phyloP scores from a whole-genome alignment of 1,284 basidiomycete species.

The Cryptococcus floricola region DNA sequence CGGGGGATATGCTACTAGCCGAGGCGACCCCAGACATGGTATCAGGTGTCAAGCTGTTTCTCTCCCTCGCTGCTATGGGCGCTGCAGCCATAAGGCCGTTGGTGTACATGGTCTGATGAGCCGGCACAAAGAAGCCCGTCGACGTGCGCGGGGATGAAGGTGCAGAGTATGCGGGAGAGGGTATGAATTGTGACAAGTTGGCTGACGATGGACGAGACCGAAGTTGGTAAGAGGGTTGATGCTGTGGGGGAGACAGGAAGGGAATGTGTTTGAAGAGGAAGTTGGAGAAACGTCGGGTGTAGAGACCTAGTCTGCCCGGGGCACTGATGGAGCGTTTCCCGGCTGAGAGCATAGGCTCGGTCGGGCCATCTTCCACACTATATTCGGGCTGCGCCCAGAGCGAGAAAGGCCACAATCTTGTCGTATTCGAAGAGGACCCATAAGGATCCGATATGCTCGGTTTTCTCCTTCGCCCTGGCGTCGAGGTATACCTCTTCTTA shows the following conservation, averaged over 20 bases:
- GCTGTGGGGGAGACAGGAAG: background rate
- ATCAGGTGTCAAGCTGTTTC: no score
- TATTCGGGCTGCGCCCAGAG: constrained; percentile 2
- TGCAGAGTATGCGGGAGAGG: constrained; percentile 8
- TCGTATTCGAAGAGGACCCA: background rate
- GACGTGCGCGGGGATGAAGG: constrained; percentile 14
- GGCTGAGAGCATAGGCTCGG: constrained; percentile 3
- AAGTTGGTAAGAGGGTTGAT: background rate
- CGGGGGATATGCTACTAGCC: no score
- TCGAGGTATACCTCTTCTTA: constrained; percentile 8
- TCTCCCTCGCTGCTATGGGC: background rate
- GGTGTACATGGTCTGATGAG: background rate
- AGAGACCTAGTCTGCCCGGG: constrained; percentile 20
- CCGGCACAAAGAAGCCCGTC: constrained; percentile 13
- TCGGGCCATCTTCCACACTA: constrained; percentile 21
- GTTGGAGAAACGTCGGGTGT: constrained; percentile 17
- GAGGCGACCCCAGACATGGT: no score
- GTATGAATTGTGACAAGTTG: constrained; percentile 10
- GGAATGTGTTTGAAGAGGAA: constrained; percentile 11
- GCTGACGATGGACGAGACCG: background rate
- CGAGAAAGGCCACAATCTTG: background rate
- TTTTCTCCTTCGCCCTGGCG: constrained; percentile 17
- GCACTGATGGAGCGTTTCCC: constrained; percentile 3
- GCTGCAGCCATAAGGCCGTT: constrained; percentile 1
- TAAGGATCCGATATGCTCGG: constrained; percentile 19